Evolutionary conservation across 768 basidiomycete species (phyloP).

Genomic region (Termitomyces titanicus): DNA sequence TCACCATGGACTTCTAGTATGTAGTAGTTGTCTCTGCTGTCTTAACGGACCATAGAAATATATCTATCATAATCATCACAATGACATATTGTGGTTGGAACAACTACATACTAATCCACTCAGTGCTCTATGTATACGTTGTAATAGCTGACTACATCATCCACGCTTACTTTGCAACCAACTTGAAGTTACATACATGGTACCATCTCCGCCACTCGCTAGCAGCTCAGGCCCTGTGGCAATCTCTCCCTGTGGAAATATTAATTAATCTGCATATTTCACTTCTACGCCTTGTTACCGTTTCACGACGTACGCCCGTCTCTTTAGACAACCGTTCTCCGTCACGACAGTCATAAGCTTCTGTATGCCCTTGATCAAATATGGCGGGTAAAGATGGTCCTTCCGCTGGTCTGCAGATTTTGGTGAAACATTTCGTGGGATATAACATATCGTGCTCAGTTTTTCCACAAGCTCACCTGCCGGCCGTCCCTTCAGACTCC

Average conservation of each 20-base stretch:
- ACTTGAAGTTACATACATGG: too few relatives aligned
- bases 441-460: slow-evolving; percentile 3
- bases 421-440: slow-evolving; percentile 7
- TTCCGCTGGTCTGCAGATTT: slow-evolving; percentile 9
- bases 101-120: neutral
- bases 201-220: neutral
- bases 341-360: neutral
- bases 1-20: slow-evolving; percentile 14
- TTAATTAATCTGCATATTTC: slow-evolving; percentile 2
- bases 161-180: neutral
- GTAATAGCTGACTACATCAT: too few relatives aligned
- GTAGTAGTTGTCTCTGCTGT: slow-evolving; percentile 14
- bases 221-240: neutral
- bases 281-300: neutral
- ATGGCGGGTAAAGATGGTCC: slow-evolving; percentile 4
- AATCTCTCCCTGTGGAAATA: slow-evolving; percentile 9
- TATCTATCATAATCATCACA: slow-evolving; percentile 14
- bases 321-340: neutral
- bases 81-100: neutral
- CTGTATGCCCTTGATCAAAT: neutral
- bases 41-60: slow-evolving; percentile 9
- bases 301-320: neutral
- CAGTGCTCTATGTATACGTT: too few relatives aligned
- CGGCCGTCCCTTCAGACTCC: neutral
- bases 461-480: neutral